These are phyloP conservation scores for Trametes coccinea DNA, from an alignment of 768 basidiomycete species.

Conservation along the genomic window DNA sequence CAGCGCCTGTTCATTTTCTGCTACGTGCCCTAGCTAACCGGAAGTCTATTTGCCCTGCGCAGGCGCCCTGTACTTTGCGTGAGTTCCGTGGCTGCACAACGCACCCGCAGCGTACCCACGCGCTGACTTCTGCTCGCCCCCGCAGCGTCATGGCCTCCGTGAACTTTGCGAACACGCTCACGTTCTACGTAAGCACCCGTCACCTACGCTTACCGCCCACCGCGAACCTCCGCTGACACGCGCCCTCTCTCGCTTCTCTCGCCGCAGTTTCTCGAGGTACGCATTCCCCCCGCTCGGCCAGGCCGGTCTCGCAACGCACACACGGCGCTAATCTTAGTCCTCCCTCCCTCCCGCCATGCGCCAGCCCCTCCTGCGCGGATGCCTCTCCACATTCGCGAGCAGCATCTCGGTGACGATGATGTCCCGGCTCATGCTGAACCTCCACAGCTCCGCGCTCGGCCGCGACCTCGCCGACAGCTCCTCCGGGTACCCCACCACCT, in stretches of 20 bases:
- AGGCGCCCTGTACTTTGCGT: conserved; percentile 62
- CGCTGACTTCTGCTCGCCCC: conserved; percentile 3
- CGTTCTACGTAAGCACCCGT: conserved; percentile 36
- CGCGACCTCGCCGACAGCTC: conserved; percentile 4
- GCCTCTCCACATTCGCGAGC: conserved; percentile 51
- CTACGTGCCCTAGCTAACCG: neutral
- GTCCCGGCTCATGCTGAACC: conserved; percentile 57
- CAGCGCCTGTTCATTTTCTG: neutral
- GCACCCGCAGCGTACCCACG: neutral
- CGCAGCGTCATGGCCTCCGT: conserved; percentile 52
- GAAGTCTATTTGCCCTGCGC: neutral
- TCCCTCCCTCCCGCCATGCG: neutral
- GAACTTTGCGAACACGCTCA: conserved; percentile 50
- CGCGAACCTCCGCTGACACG: neutral
- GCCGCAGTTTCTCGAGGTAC: conserved; percentile 25
- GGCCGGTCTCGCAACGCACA: neutral
- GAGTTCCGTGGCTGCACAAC: conserved; percentile 24
- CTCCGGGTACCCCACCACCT: conserved; percentile 8
- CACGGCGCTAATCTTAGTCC: neutral
- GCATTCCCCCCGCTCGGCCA: conserved; percentile 32
- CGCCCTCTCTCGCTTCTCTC: neutral
- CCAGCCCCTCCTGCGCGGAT: conserved; percentile 48
- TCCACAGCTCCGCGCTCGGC: conserved; percentile 41
- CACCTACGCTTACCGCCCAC: neutral
- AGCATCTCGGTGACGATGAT: conserved; percentile 54